Conservation (phyloP, 495 filamentous ascomycete genomes). For the Rostrohypoxylon terebratum region DNA sequence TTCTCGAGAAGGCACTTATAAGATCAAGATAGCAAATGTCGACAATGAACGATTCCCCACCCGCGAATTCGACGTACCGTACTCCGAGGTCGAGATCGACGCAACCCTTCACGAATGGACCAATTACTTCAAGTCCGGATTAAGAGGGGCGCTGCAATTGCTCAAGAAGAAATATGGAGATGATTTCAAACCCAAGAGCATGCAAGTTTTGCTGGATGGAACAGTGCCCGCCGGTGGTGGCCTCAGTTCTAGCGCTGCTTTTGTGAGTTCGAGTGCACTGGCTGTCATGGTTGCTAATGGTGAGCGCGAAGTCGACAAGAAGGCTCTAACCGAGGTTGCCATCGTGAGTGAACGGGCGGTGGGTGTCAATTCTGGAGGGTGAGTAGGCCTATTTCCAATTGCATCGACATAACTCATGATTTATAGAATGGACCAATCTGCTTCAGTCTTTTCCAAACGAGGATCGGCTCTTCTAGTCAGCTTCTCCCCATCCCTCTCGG, state of each 20-base stretch:
- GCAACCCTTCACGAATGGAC: constrained; percentile 90
- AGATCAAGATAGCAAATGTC: constrained; percentile 78
- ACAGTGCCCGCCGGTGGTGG: constrained; percentile 92
- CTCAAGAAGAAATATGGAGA: constrained; percentile 73
- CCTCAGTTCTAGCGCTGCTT: constrained; percentile 92
- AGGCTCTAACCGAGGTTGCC: constrained; percentile 86
- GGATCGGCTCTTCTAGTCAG: constrained; percentile 91
- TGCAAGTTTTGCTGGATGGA: constrained; percentile 91
- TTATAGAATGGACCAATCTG: constrained; percentile 92
- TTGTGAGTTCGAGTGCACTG: constrained; percentile 89
- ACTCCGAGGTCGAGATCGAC: constrained; percentile 82
- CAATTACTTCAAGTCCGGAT: constrained; percentile 96
- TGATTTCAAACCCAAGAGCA: constrained; percentile 74
- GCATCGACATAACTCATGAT: constrained; percentile 18
- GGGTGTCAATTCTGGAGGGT: constrained; percentile 96
- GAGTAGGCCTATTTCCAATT: constrained; percentile 48
- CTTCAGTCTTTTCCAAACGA: constrained; percentile 88
- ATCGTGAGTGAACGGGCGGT: constrained; percentile 95
- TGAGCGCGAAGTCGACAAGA: constrained; percentile 82
- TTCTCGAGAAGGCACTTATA: constrained; percentile 51
- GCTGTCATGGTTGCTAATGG: constrained; percentile 91
- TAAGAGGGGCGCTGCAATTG: constrained; percentile 82
- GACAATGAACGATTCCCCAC: constrained; percentile 78
- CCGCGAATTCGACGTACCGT: constrained; percentile 79
- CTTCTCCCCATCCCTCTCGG: constrained; percentile 84